phyloP scores from a whole-genome alignment of 441 rosid species.

The Adansonia rubrostipa region DNA sequence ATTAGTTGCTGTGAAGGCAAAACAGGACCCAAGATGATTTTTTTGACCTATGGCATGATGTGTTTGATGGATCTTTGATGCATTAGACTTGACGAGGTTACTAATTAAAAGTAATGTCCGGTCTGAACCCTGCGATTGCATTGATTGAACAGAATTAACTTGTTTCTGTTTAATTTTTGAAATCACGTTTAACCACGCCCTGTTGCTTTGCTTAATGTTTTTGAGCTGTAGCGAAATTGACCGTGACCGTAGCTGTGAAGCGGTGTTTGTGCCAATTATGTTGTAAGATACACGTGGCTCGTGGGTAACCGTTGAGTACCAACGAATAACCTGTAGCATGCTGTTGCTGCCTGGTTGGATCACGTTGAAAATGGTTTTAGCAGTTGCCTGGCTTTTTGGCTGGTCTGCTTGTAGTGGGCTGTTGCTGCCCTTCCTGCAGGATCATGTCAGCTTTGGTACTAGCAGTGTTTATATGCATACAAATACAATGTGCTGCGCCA shows the following conservation, averaged over 20 bases:
- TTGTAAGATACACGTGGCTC: slow-evolving; percentile 43
- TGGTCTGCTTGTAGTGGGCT: slow-evolving; percentile 18
- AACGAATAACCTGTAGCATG: slow-evolving; percentile 38
- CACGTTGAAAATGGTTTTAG: slow-evolving; percentile 24
- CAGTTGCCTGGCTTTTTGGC: slow-evolving; percentile 26
- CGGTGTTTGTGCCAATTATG: slow-evolving; percentile 48
- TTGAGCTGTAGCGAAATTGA: slow-evolving; percentile 47
- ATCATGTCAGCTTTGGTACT: background rate
- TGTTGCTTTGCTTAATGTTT: slow-evolving; percentile 49
- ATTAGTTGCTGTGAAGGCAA: slow-evolving; percentile 50
- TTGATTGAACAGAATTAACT: slow-evolving; percentile 42
- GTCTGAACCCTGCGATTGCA: slow-evolving; percentile 40
- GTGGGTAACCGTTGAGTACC: slow-evolving; percentile 40
- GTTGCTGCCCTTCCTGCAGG: slow-evolving; percentile 6
- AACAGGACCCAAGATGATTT: slow-evolving; percentile 40
- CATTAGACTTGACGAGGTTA: slow-evolving; percentile 31
- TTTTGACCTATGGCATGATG: slow-evolving; percentile 49
- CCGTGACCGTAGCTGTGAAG: slow-evolving; percentile 62
- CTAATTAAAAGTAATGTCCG: slow-evolving; percentile 37
- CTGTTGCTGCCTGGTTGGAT: slow-evolving; percentile 49
- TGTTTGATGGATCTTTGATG: slow-evolving; percentile 40
- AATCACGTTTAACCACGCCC: slow-evolving; percentile 24
- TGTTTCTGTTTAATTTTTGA: slow-evolving; percentile 38
- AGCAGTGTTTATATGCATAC: background rate
- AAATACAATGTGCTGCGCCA: background rate